Evolutionary conservation across 805 yeast species (phyloP), one percentile per base, ranked within the genome.

Genomic region (Candida sonorensis): DNA sequence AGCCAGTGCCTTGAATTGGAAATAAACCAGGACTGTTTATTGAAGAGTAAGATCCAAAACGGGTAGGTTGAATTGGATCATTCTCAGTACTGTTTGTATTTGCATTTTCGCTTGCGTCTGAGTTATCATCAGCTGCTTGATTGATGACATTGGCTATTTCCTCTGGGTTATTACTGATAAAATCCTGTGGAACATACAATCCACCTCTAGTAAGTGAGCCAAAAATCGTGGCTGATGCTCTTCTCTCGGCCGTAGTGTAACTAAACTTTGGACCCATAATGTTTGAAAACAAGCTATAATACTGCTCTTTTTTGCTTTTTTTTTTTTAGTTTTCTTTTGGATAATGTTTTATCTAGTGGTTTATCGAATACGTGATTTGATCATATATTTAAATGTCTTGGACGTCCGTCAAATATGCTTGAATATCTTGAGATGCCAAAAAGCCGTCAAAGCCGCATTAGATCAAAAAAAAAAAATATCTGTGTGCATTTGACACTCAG

Each of bases 131-230:
- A 10, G 36, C 51, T 19, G 44, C 42, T 22, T 48, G 50, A 32
- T n/a, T n/a, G n/a, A 46, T 37, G 4, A 45, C 46, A 27, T 40
- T 41, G 6, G 43, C 55, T 9, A 50, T 44, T 17, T 42, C 53
- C 2, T 41, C 44, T 7, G 40, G 33, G 46, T 51, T 33, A 17
- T 35, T 41, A 17, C 33, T 41, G 17, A 56, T 50, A 45, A 72
- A 72, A 50, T 72, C 78, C 21, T 61, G 59, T 0, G 77, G 77
- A n/a, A 69, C 49, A 35, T 56, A 72, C 3, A 72, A 52, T 0
- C 77, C 76, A 4, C 69, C 66, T 39, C 75, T 62, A 4, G 77
- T 75, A 4, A 64, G 50, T 1, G 75, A 68, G 2, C 76, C 77
- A 31, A 59, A 69, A 0, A 71, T 68, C 2, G 69, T 59, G 0